phyloP scores from a whole-genome alignment of 1,284 basidiomycete genomes.

The Grifola frondosa region DNA sequence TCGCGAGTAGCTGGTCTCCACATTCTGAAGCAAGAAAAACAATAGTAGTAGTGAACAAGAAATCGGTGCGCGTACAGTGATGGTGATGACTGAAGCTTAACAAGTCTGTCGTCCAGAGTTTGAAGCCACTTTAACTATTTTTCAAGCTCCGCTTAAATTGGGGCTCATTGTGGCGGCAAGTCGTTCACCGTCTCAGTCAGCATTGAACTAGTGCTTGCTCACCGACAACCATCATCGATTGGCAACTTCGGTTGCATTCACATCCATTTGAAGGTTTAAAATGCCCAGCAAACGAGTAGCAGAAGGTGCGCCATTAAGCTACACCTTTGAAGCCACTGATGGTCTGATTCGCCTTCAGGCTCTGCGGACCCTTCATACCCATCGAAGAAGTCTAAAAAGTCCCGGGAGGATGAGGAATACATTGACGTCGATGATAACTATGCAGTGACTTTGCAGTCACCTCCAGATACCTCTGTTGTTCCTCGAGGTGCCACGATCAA shows the following conservation, averaged over 20 bases:
- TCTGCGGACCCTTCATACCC: constrained; percentile 40
- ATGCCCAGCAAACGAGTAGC: constrained; percentile 50
- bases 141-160: constrained; percentile 21
- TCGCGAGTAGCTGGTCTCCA: constrained; percentile 86
- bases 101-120: too few species aligned
- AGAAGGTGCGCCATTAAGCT: constrained; percentile 40
- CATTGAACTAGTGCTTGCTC: too few species aligned
- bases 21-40: constrained; percentile 55
- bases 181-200: too few species aligned
- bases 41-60: constrained; percentile 19
- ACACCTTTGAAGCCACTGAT: background rate
- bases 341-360: constrained; percentile 17
- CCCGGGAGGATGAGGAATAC: constrained; percentile 52
- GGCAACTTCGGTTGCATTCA: background rate
- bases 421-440: constrained; percentile 58
- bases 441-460: constrained; percentile 43
- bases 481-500: constrained; percentile 77
- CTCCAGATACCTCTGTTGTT: constrained; percentile 54
- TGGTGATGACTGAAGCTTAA: too few species aligned
- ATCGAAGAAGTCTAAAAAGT: constrained; percentile 51
- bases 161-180: constrained; percentile 14
- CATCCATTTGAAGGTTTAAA: constrained; percentile 14
- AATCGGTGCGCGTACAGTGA: constrained; percentile 5
- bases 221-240: too few species aligned
- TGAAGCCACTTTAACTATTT: too few species aligned